Conservation (phyloP, 2,329 filamentous ascomycete species). For the Sclerotinia subarctica region DNA sequence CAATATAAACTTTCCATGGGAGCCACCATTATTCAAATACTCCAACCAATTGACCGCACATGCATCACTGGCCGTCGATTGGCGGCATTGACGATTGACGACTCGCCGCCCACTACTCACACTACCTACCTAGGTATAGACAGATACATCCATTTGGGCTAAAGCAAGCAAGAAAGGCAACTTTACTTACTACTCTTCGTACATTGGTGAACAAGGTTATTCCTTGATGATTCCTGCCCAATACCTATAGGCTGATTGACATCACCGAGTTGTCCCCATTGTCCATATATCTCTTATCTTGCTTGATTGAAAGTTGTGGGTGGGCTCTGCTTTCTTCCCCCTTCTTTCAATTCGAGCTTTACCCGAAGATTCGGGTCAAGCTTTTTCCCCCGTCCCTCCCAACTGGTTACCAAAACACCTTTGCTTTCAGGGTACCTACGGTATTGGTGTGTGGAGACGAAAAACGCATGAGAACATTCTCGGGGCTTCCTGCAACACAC, state of each 20-base stretch:
- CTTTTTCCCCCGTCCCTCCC: constrained; percentile 5
- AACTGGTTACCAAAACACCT: constrained; percentile 9
- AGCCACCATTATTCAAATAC: background rate
- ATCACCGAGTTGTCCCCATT: constrained; percentile 1
- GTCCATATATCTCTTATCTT: constrained; percentile 12
- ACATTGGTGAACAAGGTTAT: constrained; percentile 19
- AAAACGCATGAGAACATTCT: constrained; percentile 5
- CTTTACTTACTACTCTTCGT: background rate
- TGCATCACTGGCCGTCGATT: constrained; percentile 1
- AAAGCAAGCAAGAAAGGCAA: constrained; percentile 8
- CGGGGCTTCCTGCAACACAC: constrained; percentile 6
- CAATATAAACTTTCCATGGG: constrained; percentile 1
- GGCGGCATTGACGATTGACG: constrained; percentile 2
- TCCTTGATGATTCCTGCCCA: constrained; percentile 35
- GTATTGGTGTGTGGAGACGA: constrained; percentile 4
- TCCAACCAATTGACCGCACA: constrained; percentile 5
- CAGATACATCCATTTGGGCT: background rate
- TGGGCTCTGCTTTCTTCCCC: background rate
- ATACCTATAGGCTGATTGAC: constrained; percentile 23
- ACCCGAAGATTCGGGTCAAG: constrained; percentile 10
- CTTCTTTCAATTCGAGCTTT: constrained; percentile 14
- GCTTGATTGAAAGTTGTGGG: constrained; percentile 6
- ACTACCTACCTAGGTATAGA: background rate
- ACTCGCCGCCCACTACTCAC: constrained; percentile 11
- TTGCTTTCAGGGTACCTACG: constrained; percentile 3